A percentile compares a stretch with the other conserved stretches of the same genome.
phyloP scores from a whole-genome alignment of 495 filamentous ascomycete genomes.

The Recurvomyces mirabilis region DNA sequence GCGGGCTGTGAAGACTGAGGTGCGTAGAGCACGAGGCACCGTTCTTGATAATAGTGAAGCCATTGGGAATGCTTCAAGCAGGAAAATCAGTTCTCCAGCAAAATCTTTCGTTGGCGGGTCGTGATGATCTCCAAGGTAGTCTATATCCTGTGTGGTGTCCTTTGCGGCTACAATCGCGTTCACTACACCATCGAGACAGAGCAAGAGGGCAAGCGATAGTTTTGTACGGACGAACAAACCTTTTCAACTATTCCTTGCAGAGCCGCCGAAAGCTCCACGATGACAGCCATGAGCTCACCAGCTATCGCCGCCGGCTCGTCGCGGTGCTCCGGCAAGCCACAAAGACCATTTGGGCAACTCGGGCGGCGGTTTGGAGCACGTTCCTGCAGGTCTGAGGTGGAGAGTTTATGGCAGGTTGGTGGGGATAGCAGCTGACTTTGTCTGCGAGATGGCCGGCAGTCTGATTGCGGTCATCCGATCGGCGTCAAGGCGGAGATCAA shows the following conservation, averaged over 20 bases:
- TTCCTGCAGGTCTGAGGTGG: no score
- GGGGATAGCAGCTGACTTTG: no score
- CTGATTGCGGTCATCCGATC: no score
- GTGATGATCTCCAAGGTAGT: no score
- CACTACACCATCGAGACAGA: background rate
- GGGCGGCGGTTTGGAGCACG: no score
- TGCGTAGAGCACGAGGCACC: constrained; percentile 4
- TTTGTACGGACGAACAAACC: background rate
- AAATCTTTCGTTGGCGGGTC: no score
- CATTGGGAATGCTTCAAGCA: constrained; percentile 1
- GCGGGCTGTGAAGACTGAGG: background rate
- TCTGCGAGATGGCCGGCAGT: no score
- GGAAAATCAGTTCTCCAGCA: no score
- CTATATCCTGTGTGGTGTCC: background rate
- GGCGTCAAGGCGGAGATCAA: no score
- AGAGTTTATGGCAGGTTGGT: no score
- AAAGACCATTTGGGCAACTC: background rate
- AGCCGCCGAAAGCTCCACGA: background rate
- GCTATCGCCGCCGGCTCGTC: background rate
- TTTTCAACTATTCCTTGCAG: background rate
- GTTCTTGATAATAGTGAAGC: constrained; percentile 9
- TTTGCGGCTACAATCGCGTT: background rate
- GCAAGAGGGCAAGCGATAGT: background rate
- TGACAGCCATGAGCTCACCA: background rate
- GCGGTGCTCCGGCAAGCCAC: background rate